A percentile compares a stretch with the other conserved stretches of the same genome.
Conservation (phyloP, 1,284 basidiomycete species). For the Sphagnurus paluster region DNA sequence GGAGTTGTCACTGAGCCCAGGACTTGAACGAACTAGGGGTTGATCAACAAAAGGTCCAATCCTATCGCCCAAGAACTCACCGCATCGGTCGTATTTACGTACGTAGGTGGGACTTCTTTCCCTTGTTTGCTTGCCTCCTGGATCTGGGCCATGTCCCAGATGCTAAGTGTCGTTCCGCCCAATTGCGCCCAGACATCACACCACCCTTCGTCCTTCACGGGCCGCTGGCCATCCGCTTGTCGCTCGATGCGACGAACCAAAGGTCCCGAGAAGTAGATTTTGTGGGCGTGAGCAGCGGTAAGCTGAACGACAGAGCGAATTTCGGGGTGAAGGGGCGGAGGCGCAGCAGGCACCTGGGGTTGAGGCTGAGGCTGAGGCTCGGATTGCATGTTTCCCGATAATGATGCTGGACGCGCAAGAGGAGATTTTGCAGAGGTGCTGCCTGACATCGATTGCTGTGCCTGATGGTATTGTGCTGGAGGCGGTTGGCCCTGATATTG, state of each 20-base stretch:
- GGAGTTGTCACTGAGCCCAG: constrained; percentile 71
- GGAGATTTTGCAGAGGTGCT: constrained; percentile 5
- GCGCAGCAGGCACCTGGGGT: constrained; percentile 16
- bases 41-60: constrained; percentile 10
- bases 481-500: constrained; percentile 9
- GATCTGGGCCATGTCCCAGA: constrained; percentile 88
- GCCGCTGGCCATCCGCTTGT: constrained; percentile 72
- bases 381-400: constrained; percentile 7
- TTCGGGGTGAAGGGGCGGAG: constrained; percentile 62
- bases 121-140: constrained; percentile 80
- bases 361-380: constrained; percentile 16
- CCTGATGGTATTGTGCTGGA: constrained; percentile 3
- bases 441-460: constrained; percentile 4
- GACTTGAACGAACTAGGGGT: constrained; percentile 65
- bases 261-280: constrained; percentile 82
- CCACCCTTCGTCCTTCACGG: constrained; percentile 83
- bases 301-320: constrained; percentile 74
- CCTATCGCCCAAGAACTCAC: constrained; percentile 57
- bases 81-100: constrained; percentile 86
- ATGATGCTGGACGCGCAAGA: constrained; percentile 11
- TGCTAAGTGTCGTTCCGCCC: constrained; percentile 88
- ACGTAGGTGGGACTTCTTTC: constrained; percentile 81
- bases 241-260: constrained; percentile 73
- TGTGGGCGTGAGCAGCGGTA: constrained; percentile 69
- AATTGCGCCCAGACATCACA: constrained; percentile 92